phyloP scores from a whole-genome alignment of 768 basidiomycete species.

The Austroboletus festivus region DNA sequence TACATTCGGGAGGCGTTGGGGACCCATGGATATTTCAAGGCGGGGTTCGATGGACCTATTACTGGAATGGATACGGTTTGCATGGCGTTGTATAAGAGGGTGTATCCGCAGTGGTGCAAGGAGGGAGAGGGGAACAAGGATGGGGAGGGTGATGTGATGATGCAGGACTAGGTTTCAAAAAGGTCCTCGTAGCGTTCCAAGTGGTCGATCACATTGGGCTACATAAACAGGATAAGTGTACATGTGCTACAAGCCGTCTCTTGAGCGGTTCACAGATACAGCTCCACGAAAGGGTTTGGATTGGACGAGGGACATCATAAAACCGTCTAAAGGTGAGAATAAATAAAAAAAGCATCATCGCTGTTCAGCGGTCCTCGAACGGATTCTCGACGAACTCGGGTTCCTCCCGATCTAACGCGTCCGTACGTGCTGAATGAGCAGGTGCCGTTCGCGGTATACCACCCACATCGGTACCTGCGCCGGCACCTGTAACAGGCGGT shows the following conservation, averaged over 20 bases:
- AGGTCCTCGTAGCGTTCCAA: no score
- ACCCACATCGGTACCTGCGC: not conserved
- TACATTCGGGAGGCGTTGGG: slow-evolving; percentile 92
- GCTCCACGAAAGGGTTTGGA: no score
- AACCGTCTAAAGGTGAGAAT: no score
- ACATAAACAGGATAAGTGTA: no score
- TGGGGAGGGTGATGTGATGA: slow-evolving; percentile 21
- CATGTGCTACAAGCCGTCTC: no score
- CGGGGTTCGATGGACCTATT: slow-evolving; percentile 89
- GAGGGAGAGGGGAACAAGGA: not conserved
- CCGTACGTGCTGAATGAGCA: slow-evolving; percentile 13
- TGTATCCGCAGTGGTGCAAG: slow-evolving; percentile 84
- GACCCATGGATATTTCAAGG: slow-evolving; percentile 98
- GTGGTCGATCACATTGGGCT: no score
- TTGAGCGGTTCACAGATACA: no score
- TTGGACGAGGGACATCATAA: no score
- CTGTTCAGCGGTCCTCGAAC: slow-evolving; percentile 56
- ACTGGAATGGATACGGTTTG: slow-evolving; percentile 97
- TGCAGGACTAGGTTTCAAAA: slow-evolving; percentile 17
- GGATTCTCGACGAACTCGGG: slow-evolving; percentile 74
- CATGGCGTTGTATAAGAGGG: slow-evolving; percentile 92
- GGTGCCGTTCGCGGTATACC: slow-evolving; percentile 7
- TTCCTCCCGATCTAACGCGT: slow-evolving; percentile 43
- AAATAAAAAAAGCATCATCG: slow-evolving; percentile 1
- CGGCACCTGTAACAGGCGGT: slow-evolving; percentile 21